These are phyloP conservation scores for Lyophyllum shimeji DNA, from an alignment of 768 basidiomycete species.

Conservation along the genomic window DNA sequence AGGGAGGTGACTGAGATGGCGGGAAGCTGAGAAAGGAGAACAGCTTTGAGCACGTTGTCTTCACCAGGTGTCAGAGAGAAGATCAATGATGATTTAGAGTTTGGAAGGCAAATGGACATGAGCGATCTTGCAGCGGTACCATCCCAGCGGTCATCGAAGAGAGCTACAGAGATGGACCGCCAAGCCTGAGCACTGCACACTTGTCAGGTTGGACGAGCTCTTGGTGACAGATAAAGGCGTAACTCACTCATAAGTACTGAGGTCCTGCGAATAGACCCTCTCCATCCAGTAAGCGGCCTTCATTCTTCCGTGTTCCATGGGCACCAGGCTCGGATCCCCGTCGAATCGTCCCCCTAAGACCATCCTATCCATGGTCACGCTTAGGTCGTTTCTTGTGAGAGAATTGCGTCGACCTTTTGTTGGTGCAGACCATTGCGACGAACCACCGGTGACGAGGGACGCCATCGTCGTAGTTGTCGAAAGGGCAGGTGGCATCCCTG, in stretches of 20 bases:
- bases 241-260: slow-evolving; percentile 52
- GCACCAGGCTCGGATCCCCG: slow-evolving; percentile 34
- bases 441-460: slow-evolving; percentile 38
- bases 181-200: slow-evolving; percentile 38
- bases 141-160: slow-evolving; percentile 69
- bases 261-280: slow-evolving; percentile 48
- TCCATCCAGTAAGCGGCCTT: slow-evolving; percentile 77
- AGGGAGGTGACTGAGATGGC: slow-evolving; percentile 59
- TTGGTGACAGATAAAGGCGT: neutral
- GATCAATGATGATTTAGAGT: slow-evolving; percentile 41
- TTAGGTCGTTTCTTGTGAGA: slow-evolving; percentile 52
- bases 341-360: slow-evolving; percentile 54
- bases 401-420: slow-evolving; percentile 43
- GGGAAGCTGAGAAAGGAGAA: slow-evolving; percentile 30
- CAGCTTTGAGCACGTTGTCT: slow-evolving; percentile 41
- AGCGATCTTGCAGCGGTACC: slow-evolving; percentile 51
- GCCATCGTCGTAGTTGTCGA: slow-evolving; percentile 54
- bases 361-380: slow-evolving; percentile 67
- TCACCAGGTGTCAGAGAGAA: slow-evolving; percentile 47
- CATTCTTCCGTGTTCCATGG: slow-evolving; percentile 64
- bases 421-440: slow-evolving; percentile 28
- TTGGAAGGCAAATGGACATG: slow-evolving; percentile 56
- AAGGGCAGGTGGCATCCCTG: slow-evolving; percentile 54
- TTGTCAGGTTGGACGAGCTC: slow-evolving; percentile 6
- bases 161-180: slow-evolving; percentile 49